These are phyloP conservation scores for Aspergillus brasiliensis DNA, from an alignment of 2,329 filamentous ascomycete species.

Conservation along the genomic window DNA sequence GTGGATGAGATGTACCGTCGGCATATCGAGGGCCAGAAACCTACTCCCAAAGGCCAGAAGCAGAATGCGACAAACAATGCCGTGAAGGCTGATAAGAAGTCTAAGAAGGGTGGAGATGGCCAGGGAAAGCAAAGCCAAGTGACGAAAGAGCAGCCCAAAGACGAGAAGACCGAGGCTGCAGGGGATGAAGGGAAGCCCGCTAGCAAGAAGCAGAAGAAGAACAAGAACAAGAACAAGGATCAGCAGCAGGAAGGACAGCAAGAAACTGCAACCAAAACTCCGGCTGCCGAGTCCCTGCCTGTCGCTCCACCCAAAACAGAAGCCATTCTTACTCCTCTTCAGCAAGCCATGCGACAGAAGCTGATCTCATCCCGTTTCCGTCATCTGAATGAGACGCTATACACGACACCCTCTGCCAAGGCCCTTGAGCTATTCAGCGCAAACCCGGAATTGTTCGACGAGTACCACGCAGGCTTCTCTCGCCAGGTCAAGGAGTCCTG, in stretches of 20 bases:
- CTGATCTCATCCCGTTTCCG: slow-evolving; percentile 93
- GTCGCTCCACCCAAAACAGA: slow-evolving; percentile 47
- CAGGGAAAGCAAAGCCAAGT: slow-evolving; percentile 22
- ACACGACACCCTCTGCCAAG: slow-evolving; percentile 83
- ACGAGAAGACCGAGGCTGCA: slow-evolving; percentile 16
- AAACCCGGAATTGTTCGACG: slow-evolving; percentile 89
- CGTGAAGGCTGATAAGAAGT: slow-evolving; percentile 30
- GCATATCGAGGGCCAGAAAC: slow-evolving; percentile 70
- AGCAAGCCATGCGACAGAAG: slow-evolving; percentile 92
- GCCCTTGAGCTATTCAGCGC: slow-evolving; percentile 81
- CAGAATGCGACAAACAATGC: slow-evolving; percentile 27
- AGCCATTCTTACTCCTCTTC: slow-evolving; percentile 81
- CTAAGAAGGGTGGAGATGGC: slow-evolving; percentile 31
- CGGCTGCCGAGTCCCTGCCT: slow-evolving; percentile 24
- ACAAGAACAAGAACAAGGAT: slow-evolving; percentile 34
- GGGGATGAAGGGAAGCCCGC: slow-evolving; percentile 26
- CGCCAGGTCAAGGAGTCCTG: slow-evolving; percentile 87
- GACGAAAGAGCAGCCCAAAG: slow-evolving; percentile 15
- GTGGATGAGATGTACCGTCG: slow-evolving; percentile 77
- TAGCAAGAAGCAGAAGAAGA: slow-evolving; percentile 36
- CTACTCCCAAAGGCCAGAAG: slow-evolving; percentile 37
- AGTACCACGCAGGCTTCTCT: slow-evolving; percentile 96
- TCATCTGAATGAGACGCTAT: slow-evolving; percentile 94
- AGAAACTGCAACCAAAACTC: slow-evolving; percentile 14
- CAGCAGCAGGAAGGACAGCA: slow-evolving; percentile 21